Conservation (phyloP, 352 stramenopile species). For the Elongisporangium anandrum region DNA sequence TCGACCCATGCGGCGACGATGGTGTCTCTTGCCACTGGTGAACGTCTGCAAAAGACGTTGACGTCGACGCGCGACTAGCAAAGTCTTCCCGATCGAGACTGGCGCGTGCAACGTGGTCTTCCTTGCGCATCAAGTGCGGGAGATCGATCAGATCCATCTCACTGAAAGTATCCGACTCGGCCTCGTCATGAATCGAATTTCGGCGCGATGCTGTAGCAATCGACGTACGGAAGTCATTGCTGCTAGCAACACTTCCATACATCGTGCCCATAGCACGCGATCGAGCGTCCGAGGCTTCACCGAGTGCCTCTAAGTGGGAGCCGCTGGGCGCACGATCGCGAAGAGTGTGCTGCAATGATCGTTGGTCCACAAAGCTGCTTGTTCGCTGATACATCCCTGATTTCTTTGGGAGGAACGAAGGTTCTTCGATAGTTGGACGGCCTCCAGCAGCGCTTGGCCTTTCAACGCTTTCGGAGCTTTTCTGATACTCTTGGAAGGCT, state of each 20-base stretch:
- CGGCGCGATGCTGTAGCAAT: conserved; percentile 20
- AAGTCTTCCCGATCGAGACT: conserved; percentile 1
- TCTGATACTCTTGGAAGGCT: conserved; percentile 60
- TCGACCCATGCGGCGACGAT: conserved; percentile 2
- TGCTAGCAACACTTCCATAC: conserved; percentile 28
- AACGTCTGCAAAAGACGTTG: conserved; percentile 35
- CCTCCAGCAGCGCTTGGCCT: conserved; percentile 4
- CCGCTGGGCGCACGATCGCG: conserved; percentile 6
- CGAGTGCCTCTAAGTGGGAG: conserved; percentile 1
- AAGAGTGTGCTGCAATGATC: conserved; percentile 9
- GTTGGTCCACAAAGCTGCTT: conserved; percentile 13
- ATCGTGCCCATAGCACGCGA: conserved; percentile 8
- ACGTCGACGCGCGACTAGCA: background rate
- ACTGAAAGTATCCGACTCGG: conserved; percentile 67
- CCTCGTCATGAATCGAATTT: conserved; percentile 49
- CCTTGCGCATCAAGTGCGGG: conserved; percentile 67
- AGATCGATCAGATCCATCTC: conserved; percentile 69
- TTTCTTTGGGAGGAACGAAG: background rate
- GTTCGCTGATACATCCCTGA: conserved; percentile 8
- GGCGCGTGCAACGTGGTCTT: conserved; percentile 18
- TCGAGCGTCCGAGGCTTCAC: background rate
- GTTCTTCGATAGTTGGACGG: conserved; percentile 4
- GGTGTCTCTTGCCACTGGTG: conserved; percentile 24
- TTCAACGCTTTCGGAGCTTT: conserved; percentile 18
- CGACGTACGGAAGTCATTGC: conserved; percentile 6